Evolutionary conservation across 176 grass and related monocot genomes (phyloP).

Genomic region (Oryza rufipogon): DNA sequence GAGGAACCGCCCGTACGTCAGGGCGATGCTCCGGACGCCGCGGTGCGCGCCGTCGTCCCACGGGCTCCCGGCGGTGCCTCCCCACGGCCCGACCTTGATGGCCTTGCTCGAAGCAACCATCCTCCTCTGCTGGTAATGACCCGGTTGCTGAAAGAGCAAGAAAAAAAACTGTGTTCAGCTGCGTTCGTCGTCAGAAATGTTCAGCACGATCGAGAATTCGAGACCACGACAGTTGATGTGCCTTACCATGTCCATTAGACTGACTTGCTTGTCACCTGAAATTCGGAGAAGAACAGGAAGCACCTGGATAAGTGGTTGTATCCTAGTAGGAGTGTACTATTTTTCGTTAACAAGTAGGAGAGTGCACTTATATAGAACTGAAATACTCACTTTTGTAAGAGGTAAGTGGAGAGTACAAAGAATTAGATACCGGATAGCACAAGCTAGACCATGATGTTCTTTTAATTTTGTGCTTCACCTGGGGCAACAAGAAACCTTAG

Average conservation of each 20-base stretch:
- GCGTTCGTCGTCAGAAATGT: background rate
- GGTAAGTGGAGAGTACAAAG: background rate
- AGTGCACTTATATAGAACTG: background rate
- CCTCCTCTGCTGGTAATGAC: background rate
- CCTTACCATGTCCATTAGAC: constrained; percentile 41
- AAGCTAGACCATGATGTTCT: background rate
- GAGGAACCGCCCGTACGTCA: constrained; percentile 31
- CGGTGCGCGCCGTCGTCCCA: constrained; percentile 52
- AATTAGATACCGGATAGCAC: too few species aligned
- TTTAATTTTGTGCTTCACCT: background rate
- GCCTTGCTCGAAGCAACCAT: constrained; percentile 50
- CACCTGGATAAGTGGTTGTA: background rate
- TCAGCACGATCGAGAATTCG: background rate
- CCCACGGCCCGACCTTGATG: constrained; percentile 46
- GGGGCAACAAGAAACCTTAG: background rate
- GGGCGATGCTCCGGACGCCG: constrained; percentile 40
- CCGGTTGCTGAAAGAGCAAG: background rate
- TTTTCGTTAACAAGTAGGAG: too few species aligned
- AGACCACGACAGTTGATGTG: background rate
- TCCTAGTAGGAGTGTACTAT: background rate
- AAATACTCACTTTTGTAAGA: too few species aligned
- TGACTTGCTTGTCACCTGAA: background rate
- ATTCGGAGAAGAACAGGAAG: background rate
- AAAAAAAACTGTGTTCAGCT: background rate
- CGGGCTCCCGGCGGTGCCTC: constrained; percentile 41